Evolutionary conservation across 495 filamentous ascomycete genomes (phyloP), one percentile per base, ranked within the genome.

Genomic region (Aspergillus funiculosus): DNA sequence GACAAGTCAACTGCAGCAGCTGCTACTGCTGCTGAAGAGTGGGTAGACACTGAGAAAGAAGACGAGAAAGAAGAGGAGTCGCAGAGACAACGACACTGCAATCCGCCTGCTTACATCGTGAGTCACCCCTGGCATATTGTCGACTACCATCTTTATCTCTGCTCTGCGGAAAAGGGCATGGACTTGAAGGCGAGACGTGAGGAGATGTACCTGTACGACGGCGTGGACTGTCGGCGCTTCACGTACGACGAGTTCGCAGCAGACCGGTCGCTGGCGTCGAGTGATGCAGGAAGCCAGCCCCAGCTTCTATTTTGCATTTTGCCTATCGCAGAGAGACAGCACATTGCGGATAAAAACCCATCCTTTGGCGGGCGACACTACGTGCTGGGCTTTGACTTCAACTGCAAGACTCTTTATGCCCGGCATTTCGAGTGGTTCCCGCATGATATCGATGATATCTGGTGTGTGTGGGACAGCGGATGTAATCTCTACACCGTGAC

Each of bases 121-220:
- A 39, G 22, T 18, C 59, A 66, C 28, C 62, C 61, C 11, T 70
- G 61, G 64, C 45, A 56, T 6, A 46, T 65, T 25, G 43, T 65
- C 14, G 66, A 70, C 53, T 68, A 66, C 36, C 47, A 65, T 17
- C 32, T 70, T 15, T 68, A 64, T 39, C 59, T 70, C 4, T 35
- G 47, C 14, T 25, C 40, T 19, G 46, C 59, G 11, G 64, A 70
- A 21, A 31, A 30, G 2, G 46, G 39, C 14, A 51, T 39, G 29
- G 51, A 59, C 18, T 18, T 15, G 8, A 6, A 46, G 9, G 25
- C 25, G 3, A 48, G 62, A 15, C 43, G 46, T 2, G 49, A 56
- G 7, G 37, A 57, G 15, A 52, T 50, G 47, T 53, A 54, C 34
- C 34, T 68, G 10, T 46, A 56, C 10, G 58, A 64, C 21, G 58